Percentiles rank a stretch among this genome's conserved stretches.
Evolutionary conservation across 805 yeast species (phyloP).

Genomic region (Starmerella stigmatis): DNA sequence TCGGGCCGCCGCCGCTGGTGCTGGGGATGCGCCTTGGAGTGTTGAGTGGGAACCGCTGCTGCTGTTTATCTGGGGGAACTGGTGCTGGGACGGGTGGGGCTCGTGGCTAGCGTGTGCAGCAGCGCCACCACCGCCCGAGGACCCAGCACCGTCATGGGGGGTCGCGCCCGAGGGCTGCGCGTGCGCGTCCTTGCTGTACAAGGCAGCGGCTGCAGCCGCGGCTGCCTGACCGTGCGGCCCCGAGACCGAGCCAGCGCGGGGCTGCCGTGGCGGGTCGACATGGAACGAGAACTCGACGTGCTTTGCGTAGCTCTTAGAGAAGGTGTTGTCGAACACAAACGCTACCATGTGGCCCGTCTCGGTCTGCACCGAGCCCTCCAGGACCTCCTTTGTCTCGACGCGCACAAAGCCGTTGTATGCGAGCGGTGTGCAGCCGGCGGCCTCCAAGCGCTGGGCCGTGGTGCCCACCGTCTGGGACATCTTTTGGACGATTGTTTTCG

Average conservation of each 20-base stretch:
- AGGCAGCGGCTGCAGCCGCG: conserved; percentile 11
- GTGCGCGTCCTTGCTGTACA: not conserved
- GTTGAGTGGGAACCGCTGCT: not conserved
- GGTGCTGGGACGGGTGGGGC: too few relatives aligned
- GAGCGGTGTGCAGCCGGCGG: conserved; percentile 42
- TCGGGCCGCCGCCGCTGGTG: not conserved
- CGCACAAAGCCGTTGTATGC: conserved; percentile 40
- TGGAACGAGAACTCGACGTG: conserved; percentile 50
- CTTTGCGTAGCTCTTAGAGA: conserved; percentile 74
- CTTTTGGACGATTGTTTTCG: conserved; percentile 23
- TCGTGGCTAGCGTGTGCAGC: too few relatives aligned
- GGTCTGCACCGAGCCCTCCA: conserved; percentile 50
- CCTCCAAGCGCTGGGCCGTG: conserved; percentile 43
- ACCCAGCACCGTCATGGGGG: too few relatives aligned
- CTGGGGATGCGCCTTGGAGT: too few relatives aligned
- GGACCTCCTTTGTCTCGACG: conserved; percentile 49
- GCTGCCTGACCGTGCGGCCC: too few relatives aligned
- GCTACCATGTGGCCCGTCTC: conserved; percentile 61
- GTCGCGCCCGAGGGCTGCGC: too few relatives aligned
- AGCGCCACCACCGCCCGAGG: too few relatives aligned
- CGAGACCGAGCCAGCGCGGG: too few relatives aligned
- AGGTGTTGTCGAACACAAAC: conserved; percentile 83
- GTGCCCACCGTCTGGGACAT: conserved; percentile 15
- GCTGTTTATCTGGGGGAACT: not conserved
- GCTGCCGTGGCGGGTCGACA: too few relatives aligned